Evolutionary conservation across 306 rosid genomes (phyloP).

Genomic region (Fagus crenata): DNA sequence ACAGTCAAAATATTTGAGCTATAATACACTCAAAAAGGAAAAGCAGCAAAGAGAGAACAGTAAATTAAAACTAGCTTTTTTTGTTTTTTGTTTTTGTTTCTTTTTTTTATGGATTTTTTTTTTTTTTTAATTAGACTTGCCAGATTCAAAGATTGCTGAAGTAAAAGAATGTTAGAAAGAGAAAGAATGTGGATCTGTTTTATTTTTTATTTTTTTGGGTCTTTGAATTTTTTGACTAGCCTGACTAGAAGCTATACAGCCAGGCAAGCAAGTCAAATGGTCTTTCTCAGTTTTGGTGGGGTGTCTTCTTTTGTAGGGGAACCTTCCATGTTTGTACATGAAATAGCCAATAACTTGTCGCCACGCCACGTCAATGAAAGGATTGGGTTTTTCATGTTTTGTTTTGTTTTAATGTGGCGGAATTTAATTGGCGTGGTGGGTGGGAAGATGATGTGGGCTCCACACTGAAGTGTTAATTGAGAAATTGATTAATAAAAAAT

Average conservation of each 20-base stretch:
- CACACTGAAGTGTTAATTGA: neutral
- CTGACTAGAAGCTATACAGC: neutral
- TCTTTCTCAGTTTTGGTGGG: neutral
- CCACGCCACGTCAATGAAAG: conserved; percentile 2
- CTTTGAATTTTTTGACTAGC: conserved; percentile 20
- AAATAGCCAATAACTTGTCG: conserved; percentile 11
- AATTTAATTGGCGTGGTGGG: conserved; percentile 23
- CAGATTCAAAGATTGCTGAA: conserved; percentile 42
- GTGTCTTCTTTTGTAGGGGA: conserved; percentile 21
- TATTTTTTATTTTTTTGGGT: neutral
- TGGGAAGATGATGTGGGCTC: conserved; percentile 28
- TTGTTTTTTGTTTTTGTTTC: neutral
- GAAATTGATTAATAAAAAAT: too few species aligned
- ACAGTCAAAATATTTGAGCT: conserved; percentile 54
- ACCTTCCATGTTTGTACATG: conserved; percentile 30
- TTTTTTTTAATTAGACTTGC: conserved; percentile 20
- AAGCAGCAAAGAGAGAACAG: conserved; percentile 20
- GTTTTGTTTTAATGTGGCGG: conserved; percentile 22
- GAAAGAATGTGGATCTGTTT: conserved; percentile 27
- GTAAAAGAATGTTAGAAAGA: conserved; percentile 42
- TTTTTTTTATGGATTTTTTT: neutral
- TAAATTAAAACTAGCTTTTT: conserved; percentile 31
- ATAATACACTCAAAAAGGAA: conserved; percentile 10
- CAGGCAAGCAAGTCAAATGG: neutral
- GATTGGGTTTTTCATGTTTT: too few species aligned